Evolutionary conservation across 2,329 filamentous ascomycete species (phyloP).

Genomic region (Fusarium protoensiforme): DNA sequence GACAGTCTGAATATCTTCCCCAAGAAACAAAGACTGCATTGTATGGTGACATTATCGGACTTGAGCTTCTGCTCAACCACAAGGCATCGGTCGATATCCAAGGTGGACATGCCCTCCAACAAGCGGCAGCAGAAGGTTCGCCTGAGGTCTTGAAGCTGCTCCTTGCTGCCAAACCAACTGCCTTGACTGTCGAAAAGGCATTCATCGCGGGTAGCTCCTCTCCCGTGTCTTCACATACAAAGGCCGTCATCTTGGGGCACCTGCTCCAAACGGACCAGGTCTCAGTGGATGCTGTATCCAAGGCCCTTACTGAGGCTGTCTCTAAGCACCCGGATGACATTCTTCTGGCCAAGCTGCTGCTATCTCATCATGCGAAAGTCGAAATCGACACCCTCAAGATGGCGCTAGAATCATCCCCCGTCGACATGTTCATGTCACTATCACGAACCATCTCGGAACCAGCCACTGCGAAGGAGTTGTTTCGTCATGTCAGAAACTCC

Average conservation of each 20-base stretch:
- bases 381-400: not conserved
- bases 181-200: not conserved
- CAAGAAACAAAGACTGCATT: conserved; percentile 2
- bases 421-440: not conserved
- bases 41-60: not conserved
- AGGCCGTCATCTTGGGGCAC: conserved; percentile 1
- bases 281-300: not conserved
- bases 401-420: not conserved
- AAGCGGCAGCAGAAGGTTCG: not conserved
- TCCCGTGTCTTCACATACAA: not conserved
- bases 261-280: not conserved
- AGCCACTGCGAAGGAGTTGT: not conserved
- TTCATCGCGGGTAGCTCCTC: conserved; percentile 6
- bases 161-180: not conserved
- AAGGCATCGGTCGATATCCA: conserved; percentile 18
- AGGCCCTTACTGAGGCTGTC: not conserved
- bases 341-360: not conserved
- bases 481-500: not conserved
- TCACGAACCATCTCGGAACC: not conserved
- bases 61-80: conserved; percentile 2
- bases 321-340: conserved; percentile 8
- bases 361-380: conserved; percentile 1
- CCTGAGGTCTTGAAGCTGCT: conserved; percentile 9
- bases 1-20: conserved; percentile 6
- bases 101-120: not conserved